These are phyloP conservation scores for Daldinia caldariorum DNA, from an alignment of 495 filamentous ascomycete species.

Conservation along the genomic window DNA sequence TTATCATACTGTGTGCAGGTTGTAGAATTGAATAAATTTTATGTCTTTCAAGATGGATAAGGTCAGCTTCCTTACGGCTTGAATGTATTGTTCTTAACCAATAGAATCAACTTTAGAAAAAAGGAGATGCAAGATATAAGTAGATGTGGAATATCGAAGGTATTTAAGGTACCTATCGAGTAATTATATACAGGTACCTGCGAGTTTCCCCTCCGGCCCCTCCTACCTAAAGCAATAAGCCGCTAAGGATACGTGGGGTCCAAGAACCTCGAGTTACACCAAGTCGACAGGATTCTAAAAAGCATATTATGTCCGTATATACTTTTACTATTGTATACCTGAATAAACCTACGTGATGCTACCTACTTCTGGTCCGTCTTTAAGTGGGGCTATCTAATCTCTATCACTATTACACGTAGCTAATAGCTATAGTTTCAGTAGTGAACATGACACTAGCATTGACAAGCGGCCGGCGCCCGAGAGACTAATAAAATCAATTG, in stretches of 20 bases:
- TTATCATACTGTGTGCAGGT: neutral
- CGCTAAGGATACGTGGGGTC: neutral
- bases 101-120: constrained; percentile 12
- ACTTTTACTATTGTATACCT: neutral
- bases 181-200: constrained; percentile 1
- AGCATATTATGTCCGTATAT: neutral
- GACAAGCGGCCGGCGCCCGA: neutral
- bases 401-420: neutral
- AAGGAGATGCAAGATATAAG: neutral
- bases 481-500: neutral
- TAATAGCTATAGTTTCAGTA: neutral
- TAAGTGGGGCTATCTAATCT: no score
- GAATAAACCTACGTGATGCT: no score
- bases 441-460: neutral
- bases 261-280: neutral
- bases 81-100: constrained; percentile 2
- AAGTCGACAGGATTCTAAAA: neutral
- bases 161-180: constrained; percentile 1
- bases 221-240: neutral
- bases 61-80: neutral
- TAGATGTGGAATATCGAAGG: constrained; percentile 4
- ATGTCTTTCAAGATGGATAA: neutral
- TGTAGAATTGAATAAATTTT: neutral
- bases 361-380: no score
- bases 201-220: constrained; percentile 4